Conservation (phyloP, 768 basidiomycete genomes). For the Austroboletus eburneus region DNA sequence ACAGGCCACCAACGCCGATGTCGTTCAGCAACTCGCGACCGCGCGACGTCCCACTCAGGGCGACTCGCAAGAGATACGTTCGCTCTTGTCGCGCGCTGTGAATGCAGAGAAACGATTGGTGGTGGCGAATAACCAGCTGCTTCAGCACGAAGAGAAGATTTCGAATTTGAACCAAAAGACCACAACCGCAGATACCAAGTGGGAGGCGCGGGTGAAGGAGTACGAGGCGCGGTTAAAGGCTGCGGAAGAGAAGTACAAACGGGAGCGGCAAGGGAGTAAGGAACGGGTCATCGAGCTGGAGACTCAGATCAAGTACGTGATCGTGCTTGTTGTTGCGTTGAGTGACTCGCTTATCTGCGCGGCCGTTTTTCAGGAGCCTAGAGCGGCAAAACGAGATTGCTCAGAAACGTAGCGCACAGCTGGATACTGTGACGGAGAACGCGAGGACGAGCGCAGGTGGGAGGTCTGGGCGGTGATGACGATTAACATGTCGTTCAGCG, state of each 20-base stretch:
- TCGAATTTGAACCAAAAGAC: constrained; percentile 70
- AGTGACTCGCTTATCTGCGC: not conserved
- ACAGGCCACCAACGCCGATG: constrained; percentile 70
- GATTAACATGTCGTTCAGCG: not conserved
- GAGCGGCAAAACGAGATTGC: constrained; percentile 76
- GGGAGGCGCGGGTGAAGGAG: constrained; percentile 94
- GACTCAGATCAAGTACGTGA: constrained; percentile 69
- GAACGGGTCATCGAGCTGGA: constrained; percentile 75
- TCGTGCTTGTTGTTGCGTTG: constrained; percentile 4
- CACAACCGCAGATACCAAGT: constrained; percentile 72
- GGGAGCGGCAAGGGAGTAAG: constrained; percentile 91
- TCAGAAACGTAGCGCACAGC: constrained; percentile 56
- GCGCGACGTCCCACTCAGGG: constrained; percentile 56
- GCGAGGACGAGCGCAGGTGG: constrained; percentile 14
- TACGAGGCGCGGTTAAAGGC: constrained; percentile 77
- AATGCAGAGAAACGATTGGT: constrained; percentile 88
- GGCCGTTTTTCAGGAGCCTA: constrained; percentile 46
- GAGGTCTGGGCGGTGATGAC: constrained; percentile 19
- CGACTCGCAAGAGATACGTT: constrained; percentile 66
- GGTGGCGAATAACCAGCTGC: constrained; percentile 79
- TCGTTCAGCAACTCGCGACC: constrained; percentile 62
- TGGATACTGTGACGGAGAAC: constrained; percentile 31
- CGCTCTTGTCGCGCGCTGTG: constrained; percentile 66
- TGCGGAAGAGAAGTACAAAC: constrained; percentile 89
- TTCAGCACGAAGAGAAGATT: constrained; percentile 81